Evolutionary conservation across 1,139 yeast species (phyloP), one percentile per base, ranked within the genome.

Genomic region (Arxiozyma heterogenica): DNA sequence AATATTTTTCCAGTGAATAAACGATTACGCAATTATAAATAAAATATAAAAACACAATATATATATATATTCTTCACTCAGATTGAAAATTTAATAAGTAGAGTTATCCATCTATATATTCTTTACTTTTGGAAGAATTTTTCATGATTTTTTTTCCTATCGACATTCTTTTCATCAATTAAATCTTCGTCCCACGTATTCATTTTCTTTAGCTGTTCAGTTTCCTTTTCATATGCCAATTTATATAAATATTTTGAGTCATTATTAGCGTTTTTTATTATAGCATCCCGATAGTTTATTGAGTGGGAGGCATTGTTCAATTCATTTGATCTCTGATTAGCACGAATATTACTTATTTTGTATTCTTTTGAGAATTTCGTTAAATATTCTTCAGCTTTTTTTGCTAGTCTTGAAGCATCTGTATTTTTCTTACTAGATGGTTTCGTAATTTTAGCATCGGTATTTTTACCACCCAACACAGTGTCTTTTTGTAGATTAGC

Each of bases 121-220:
- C 7, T 7, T 23, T n/a, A n/a, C n/a, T n/a, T n/a, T n/a, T n/a
- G n/a, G n/a, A n/a, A n/a, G n/a, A n/a, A n/a, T n/a, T n/a, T n/a
- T n/a, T n/a, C n/a, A n/a, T n/a, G n/a, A n/a, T n/a, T 41, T 20
- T 52, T 43, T n/a, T 3, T 25, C n/a, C 41, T 22, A 47, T 66
- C 30, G 2, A 27, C 8, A 6, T 8, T 8, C 9, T 27, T 27
- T 2, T 6, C 11, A 27, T 7, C 30, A 23, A 27, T 5, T 27
- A 27, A 27, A 5, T 27, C 11, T 27, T 27, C 30, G 8, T 7
- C 11, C 30, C 30, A 8, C 11, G 30, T 27, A 8, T 8, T 7
- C 30, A 27, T 55, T 49, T 54, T 54, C 15, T 39, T 25, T 21
- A 53, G 52, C 23, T 53, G 52, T 21, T 34, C 15, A 15, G 15